Base-by-base conservation (phyloP, 805 yeast species). In the Saturnispora diversa region DNA sequence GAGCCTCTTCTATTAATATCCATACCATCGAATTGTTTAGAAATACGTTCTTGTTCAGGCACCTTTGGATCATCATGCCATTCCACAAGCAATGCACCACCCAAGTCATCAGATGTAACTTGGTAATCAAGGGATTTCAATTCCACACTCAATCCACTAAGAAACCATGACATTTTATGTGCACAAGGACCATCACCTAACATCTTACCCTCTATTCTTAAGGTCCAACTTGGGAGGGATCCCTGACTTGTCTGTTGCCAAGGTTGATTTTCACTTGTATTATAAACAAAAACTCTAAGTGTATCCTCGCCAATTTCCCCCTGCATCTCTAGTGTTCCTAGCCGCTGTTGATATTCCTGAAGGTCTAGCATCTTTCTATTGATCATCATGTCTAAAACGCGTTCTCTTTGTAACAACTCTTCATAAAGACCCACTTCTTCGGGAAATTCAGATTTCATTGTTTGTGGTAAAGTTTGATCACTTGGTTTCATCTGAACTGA, bases 101-200 rank as follows among this genome's bases (percentile, higher is more conserved):
- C 38, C 3, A 35, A 21, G 9, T 35, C 58, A 42, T 55, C 60
- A 19, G 52, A 54, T 1, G 59, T n/a, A n/a, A n/a, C n/a, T n/a
- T n/a, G n/a, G n/a, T n/a, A n/a, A n/a, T n/a, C n/a, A n/a, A n/a
- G n/a, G n/a, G n/a, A 49, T 33, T 51, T 54, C 21, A 90, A 66
- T 54, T 92, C 97, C 10, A 92, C 80, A 1, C 94, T 80, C 19
- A 92, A 74, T 13, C 90, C 88, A 6, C 88, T 78, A 50, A 92
- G 68, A 52, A 85, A 84, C 2, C 88, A 71, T 46, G 87, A 80
- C 61, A 88, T 84, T 50, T 80, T 78, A 23, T 72, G 69, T 52
- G 80, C 70, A 8, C 68, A 64, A 38, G 66, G 70, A 6, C 56
- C 56, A 51, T 57, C 61, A 48, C 71, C 64, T 15, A 88, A 63